Evolutionary conservation across 495 filamentous ascomycete species (phyloP).

Genomic region (Apiosordaria backusii): DNA sequence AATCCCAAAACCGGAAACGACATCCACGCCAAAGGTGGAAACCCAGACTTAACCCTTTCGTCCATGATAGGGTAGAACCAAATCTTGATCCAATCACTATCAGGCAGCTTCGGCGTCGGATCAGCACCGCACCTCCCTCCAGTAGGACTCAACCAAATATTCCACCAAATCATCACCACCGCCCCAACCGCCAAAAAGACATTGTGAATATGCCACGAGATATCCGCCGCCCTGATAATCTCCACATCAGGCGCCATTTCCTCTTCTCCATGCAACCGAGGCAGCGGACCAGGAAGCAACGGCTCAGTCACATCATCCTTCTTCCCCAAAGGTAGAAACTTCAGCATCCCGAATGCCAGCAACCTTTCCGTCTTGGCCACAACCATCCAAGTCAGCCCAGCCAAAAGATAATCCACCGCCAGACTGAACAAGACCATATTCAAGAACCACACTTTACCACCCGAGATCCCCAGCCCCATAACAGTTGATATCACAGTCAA

Average conservation of each 20-base stretch:
- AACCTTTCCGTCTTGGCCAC: conserved; percentile 23
- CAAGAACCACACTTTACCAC: conserved; percentile 30
- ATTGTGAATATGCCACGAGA: conserved; percentile 36
- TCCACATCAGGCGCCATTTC: conserved; percentile 23
- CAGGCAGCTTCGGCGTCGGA: conserved; percentile 5
- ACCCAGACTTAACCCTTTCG: conserved; percentile 23
- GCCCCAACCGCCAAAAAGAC: conserved; percentile 20
- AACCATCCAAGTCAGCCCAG: conserved; percentile 30
- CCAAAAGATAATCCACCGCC: conserved; percentile 35
- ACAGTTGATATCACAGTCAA: conserved; percentile 21
- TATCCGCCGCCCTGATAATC: conserved; percentile 26
- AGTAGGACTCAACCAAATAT: conserved; percentile 32
- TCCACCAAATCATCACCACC: conserved; percentile 34
- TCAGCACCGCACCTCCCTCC: conserved; percentile 27
- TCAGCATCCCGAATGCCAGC: conserved; percentile 21
- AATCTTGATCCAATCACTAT: conserved; percentile 18
- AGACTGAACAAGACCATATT: conserved; percentile 35
- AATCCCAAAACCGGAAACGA: conserved; percentile 37
- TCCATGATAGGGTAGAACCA: conserved; percentile 27
- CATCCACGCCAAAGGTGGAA: conserved; percentile 36
- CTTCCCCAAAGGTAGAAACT: conserved; percentile 16
- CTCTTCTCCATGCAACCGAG: neutral
- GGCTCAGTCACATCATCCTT: conserved; percentile 24
- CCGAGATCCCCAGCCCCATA: conserved; percentile 19
- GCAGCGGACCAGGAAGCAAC: conserved; percentile 12